Percentiles rank a stretch among this genome's conserved stretches.
phyloP scores from a whole-genome alignment of 148 eudicot genomes.

The Amaranthus hypochondriacus region DNA sequence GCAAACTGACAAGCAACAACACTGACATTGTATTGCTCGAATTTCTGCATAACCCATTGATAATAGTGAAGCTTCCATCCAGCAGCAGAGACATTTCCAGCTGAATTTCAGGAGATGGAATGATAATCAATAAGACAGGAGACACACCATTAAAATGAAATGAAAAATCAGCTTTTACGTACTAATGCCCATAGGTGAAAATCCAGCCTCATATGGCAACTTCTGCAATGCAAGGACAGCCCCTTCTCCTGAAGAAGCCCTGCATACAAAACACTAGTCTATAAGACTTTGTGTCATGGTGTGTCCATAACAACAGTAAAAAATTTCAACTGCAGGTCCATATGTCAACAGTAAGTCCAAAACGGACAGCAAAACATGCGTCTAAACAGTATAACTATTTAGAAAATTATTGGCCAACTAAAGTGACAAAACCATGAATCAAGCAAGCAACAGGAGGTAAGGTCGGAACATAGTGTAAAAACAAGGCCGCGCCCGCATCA shows the following conservation, averaged over 20 bases:
- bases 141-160: constrained; percentile 1
- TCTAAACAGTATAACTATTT: not conserved
- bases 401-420: not conserved
- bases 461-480: no score
- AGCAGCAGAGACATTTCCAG: constrained; percentile 43
- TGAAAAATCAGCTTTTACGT: constrained; percentile 19
- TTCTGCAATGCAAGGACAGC: constrained; percentile 63
- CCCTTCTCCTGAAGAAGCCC: constrained; percentile 82
- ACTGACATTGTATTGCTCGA: constrained; percentile 79
- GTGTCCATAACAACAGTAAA: not conserved
- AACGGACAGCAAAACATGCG: not conserved
- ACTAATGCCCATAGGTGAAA: constrained; percentile 53
- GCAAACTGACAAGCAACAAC: constrained; percentile 96
- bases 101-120: constrained; percentile 35
- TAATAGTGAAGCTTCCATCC: constrained; percentile 91
- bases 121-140: constrained; percentile 2
- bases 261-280: constrained; percentile 23
- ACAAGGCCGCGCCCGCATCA: no score
- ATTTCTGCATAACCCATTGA: constrained; percentile 95
- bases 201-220: constrained; percentile 67
- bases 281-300: constrained; percentile 1
- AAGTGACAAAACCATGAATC: not conserved
- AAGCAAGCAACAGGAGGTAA: not conserved
- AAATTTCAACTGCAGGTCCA: not conserved
- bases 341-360: not conserved